Evolutionary conservation across 2,329 filamentous ascomycete genomes (phyloP).

Genomic region (Penicillium occitanis): DNA sequence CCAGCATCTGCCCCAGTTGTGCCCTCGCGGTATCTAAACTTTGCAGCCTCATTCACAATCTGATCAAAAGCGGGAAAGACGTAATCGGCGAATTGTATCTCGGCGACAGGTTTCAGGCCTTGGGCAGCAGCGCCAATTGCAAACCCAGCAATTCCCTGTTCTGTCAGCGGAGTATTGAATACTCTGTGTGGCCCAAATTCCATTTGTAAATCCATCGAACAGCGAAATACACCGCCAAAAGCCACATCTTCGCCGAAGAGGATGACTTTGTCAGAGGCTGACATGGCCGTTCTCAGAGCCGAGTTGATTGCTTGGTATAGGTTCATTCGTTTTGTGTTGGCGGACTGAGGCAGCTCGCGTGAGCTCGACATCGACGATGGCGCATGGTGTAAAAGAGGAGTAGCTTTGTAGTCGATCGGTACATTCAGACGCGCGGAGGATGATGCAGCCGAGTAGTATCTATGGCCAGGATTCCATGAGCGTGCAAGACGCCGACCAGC

Average conservation of each 20-base stretch:
- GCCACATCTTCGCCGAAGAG: conserved; percentile 97
- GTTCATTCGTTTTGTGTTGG: conserved; percentile 81
- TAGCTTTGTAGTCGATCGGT: conserved; percentile 82
- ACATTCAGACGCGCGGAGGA: conserved; percentile 69
- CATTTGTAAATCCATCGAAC: conserved; percentile 84
- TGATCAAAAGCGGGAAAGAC: conserved; percentile 92
- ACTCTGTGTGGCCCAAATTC: conserved; percentile 85
- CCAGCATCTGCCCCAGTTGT: conserved; percentile 66
- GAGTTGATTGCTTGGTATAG: conserved; percentile 93
- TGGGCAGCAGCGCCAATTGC: conserved; percentile 86
- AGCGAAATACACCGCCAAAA: conserved; percentile 94
- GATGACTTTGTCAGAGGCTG: conserved; percentile 79
- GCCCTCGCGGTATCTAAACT: conserved; percentile 75
- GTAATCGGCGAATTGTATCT: conserved; percentile 96
- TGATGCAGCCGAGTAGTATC: conserved; percentile 50
- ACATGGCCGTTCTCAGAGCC: conserved; percentile 77
- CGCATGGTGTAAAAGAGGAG: conserved; percentile 76
- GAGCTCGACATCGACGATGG: conserved; percentile 69
- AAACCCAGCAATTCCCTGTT: conserved; percentile 93
- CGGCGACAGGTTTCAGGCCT: conserved; percentile 88
- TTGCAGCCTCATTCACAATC: conserved; percentile 89
- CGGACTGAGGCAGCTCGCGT: conserved; percentile 70
- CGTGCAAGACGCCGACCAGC: conserved; percentile 19
- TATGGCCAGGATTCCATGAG: conserved; percentile 18
- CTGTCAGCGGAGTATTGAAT: conserved; percentile 92